These are phyloP conservation scores for Nitzschia sp. DNA, from an alignment of 108 stramenopile species.

Conservation along the genomic window DNA sequence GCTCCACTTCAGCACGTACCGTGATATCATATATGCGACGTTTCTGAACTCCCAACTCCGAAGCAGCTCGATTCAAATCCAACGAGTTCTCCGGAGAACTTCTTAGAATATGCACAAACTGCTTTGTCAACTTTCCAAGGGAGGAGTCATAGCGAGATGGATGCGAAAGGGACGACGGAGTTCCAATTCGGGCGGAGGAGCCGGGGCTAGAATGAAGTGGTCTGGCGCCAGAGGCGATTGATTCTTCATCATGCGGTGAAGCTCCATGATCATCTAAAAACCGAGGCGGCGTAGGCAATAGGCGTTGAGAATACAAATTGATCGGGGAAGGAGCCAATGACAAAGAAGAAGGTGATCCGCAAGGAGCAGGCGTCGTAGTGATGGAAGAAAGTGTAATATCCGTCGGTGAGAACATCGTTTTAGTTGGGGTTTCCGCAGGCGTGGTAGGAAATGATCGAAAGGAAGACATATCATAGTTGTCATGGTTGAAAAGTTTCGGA, in stretches of 20 bases:
- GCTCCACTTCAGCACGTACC: slow-evolving; percentile 15
- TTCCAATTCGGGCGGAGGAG: slow-evolving; percentile 22
- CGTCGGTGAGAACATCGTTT: slow-evolving; percentile 13
- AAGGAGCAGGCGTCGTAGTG: neutral
- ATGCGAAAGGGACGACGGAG: slow-evolving; percentile 37
- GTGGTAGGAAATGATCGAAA: neutral
- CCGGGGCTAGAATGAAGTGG: slow-evolving; percentile 14
- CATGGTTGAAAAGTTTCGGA: slow-evolving; percentile 9
- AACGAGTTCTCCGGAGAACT: slow-evolving; percentile 55
- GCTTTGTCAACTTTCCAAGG: slow-evolving; percentile 87
- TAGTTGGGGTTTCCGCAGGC: neutral
- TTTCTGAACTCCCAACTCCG: slow-evolving; percentile 86
- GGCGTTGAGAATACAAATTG: slow-evolving; percentile 7
- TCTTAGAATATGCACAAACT: slow-evolving; percentile 82
- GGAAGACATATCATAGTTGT: neutral
- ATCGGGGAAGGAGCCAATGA: slow-evolving; percentile 11
- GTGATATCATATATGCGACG: slow-evolving; percentile 95
- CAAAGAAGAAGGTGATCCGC: slow-evolving; percentile 8
- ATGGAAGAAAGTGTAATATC: slow-evolving; percentile 13
- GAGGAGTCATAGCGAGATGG: slow-evolving; percentile 83
- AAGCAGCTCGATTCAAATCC: slow-evolving; percentile 90
- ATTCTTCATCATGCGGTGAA: slow-evolving; percentile 9
- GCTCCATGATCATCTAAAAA: slow-evolving; percentile 15
- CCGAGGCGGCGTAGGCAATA: slow-evolving; percentile 28
- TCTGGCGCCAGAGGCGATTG: slow-evolving; percentile 5